Evolutionary conservation across 768 basidiomycete genomes (phyloP).

Genomic region (Pisolithus sp.): DNA sequence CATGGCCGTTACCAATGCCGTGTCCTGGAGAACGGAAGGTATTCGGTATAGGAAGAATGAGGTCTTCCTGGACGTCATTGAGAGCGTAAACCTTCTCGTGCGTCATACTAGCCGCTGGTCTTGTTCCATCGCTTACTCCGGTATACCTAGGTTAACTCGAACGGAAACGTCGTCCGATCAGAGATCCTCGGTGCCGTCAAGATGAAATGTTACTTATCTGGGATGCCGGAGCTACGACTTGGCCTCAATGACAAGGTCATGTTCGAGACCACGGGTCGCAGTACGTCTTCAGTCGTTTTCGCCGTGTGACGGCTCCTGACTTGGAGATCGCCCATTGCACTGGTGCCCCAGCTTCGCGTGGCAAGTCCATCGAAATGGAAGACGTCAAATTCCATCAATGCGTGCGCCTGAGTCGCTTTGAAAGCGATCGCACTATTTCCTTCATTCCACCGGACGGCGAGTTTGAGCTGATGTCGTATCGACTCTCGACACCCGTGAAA

Average conservation of each 20-base stretch:
- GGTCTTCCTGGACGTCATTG: constrained; percentile 97
- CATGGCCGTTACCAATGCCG: constrained; percentile 96
- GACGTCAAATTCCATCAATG: constrained; percentile 99
- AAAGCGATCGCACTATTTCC: constrained; percentile 97
- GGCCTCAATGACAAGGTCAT: constrained; percentile 99
- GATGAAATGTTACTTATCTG: constrained; percentile 99
- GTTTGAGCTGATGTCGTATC: constrained; percentile 97
- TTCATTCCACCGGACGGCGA: constrained; percentile 99
- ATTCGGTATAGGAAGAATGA: constrained; percentile 98
- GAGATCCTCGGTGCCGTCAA: constrained; percentile 98
- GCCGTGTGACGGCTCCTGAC: too few relatives aligned
- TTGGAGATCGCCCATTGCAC: neutral
- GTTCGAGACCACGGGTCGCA: constrained; percentile 96
- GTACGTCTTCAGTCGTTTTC: constrained; percentile 39
- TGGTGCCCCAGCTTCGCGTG: constrained; percentile 62
- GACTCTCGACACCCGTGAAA: constrained; percentile 94
- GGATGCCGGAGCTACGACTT: constrained; percentile 96
- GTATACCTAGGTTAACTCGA: constrained; percentile 78
- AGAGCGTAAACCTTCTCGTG: constrained; percentile 93
- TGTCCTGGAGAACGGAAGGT: constrained; percentile 97
- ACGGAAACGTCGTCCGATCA: constrained; percentile 93
- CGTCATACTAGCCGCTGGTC: constrained; percentile 21
- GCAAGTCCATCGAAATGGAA: constrained; percentile 99
- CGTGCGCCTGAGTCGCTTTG: constrained; percentile 92
- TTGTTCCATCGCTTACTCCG: neutral